These are phyloP conservation scores for Emmonsiellopsis sp. DNA, from an alignment of 2,329 filamentous ascomycete species.

Conservation along the genomic window DNA sequence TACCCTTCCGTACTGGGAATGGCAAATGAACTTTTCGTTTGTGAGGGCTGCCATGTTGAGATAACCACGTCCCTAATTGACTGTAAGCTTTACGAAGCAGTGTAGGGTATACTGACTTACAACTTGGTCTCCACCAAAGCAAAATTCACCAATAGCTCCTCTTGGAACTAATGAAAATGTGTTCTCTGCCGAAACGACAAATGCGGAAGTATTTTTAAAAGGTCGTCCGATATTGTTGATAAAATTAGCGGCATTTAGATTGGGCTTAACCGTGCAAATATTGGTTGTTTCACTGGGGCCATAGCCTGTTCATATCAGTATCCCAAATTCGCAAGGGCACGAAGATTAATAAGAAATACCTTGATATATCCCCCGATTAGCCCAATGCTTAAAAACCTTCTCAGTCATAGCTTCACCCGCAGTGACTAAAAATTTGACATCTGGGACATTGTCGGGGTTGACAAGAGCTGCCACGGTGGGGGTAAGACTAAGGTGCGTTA, in stretches of 20 bases:
- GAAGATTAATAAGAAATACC: constrained; percentile 30
- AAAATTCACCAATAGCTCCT: constrained; percentile 72
- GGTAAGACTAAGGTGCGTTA: constrained; percentile 78
- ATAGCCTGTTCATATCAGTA: constrained; percentile 44
- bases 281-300: constrained; percentile 83
- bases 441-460: constrained; percentile 57
- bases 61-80: constrained; percentile 52
- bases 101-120: constrained; percentile 27
- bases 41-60: constrained; percentile 57
- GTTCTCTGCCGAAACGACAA: constrained; percentile 46
- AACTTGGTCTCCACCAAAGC: constrained; percentile 78
- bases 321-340: not conserved
- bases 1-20: constrained; percentile 60
- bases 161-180: constrained; percentile 50
- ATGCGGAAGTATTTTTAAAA: constrained; percentile 66
- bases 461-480: constrained; percentile 76
- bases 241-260: constrained; percentile 48
- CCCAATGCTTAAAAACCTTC: constrained; percentile 63
- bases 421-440: constrained; percentile 66
- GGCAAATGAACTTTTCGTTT: constrained; percentile 57
- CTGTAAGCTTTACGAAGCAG: constrained; percentile 5
- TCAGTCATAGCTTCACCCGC: constrained; percentile 73
- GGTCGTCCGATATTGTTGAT: constrained; percentile 69
- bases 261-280: constrained; percentile 65
- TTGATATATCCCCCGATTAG: constrained; percentile 58